Evolutionary conservation across 1,284 basidiomycete genomes (phyloP).

Genomic region (Ceratobasidium papillatum): DNA sequence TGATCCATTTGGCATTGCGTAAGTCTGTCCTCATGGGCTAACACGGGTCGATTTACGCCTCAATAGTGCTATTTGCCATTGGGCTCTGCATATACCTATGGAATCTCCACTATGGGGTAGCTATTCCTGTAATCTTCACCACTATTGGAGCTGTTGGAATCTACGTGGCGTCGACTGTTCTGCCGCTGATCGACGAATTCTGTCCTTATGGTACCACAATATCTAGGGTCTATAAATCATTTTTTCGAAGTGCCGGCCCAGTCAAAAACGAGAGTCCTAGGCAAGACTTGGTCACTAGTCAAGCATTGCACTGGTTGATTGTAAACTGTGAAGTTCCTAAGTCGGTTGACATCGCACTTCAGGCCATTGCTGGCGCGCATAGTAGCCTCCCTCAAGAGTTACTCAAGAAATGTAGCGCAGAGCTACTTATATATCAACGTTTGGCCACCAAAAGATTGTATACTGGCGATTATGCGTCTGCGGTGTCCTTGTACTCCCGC

Average conservation of each 20-base stretch:
- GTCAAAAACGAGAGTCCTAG: background rate
- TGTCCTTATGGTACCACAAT: slow-evolving; percentile 11
- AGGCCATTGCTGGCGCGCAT: background rate
- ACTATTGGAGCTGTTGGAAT: background rate
- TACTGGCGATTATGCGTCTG: background rate
- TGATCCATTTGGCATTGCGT: slow-evolving; percentile 19
- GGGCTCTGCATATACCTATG: background rate
- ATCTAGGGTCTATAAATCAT: background rate
- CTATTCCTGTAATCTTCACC: background rate
- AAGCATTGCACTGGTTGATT: background rate
- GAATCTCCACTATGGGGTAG: background rate
- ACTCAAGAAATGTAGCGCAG: background rate
- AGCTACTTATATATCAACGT: background rate
- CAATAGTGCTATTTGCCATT: background rate
- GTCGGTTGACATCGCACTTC: slow-evolving; percentile 7
- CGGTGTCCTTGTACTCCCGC: background rate
- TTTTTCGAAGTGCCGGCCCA: too few relatives aligned
- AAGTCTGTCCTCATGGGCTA: background rate
- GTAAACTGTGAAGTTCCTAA: background rate
- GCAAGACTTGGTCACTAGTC: background rate
- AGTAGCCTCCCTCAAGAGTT: background rate
- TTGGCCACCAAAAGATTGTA: background rate
- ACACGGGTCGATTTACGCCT: too few relatives aligned
- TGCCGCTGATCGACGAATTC: background rate
- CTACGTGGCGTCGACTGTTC: background rate